These are phyloP conservation scores for Boechera retrofracta DNA, from an alignment of 345 rosid genomes.

Conservation along the genomic window DNA sequence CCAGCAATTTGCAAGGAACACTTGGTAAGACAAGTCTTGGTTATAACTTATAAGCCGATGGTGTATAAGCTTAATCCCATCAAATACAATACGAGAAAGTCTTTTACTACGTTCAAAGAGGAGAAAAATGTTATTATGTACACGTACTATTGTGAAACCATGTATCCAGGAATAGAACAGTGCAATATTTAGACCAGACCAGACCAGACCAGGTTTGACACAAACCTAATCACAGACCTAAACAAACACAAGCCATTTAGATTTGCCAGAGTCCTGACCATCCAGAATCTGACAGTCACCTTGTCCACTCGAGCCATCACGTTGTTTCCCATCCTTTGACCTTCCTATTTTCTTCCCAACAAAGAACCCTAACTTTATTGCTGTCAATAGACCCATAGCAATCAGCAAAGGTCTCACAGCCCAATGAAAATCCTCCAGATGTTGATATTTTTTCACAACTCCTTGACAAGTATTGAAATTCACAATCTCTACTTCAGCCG, in stretches of 20 bases:
- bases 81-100: background rate
- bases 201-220: conserved; percentile 6
- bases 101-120: background rate
- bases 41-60: background rate
- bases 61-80: background rate
- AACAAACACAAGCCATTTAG: conserved; percentile 45
- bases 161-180: conserved; percentile 21
- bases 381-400: conserved; percentile 70
- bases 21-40: background rate
- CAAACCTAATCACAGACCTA: conserved; percentile 24
- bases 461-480: conserved; percentile 68
- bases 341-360: conserved; percentile 59
- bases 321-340: conserved; percentile 52
- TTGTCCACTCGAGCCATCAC: conserved; percentile 26
- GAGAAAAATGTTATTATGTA: conserved; percentile 33
- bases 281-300: conserved; percentile 36
- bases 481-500: conserved; percentile 81
- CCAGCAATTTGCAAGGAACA: background rate
- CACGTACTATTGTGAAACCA: conserved; percentile 25
- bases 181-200: background rate
- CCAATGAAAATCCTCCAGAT: conserved; percentile 97
- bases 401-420: conserved; percentile 81
- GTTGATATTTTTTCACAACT: conserved; percentile 71
- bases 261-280: conserved; percentile 35
- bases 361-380: conserved; percentile 63